Evolutionary conservation across 345 rosid genomes (phyloP).

Genomic region (Eucalyptus coolabah): DNA sequence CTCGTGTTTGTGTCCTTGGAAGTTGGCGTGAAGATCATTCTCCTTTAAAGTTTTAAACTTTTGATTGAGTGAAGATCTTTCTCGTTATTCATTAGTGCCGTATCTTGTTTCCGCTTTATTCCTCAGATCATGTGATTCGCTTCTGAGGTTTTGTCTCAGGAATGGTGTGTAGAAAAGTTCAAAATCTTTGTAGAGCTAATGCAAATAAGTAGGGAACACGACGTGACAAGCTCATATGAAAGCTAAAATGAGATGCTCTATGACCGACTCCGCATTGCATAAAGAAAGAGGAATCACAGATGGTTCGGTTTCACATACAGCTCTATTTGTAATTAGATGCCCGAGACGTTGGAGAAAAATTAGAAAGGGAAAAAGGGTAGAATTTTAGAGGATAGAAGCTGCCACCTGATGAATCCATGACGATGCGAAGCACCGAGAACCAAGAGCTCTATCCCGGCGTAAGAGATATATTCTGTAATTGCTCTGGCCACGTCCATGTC

Average conservation of each 20-base stretch:
- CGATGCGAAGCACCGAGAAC: conserved; percentile 68
- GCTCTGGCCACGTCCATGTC: conserved; percentile 60
- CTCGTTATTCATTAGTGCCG: background rate
- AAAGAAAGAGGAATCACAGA: background rate
- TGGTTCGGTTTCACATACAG: background rate
- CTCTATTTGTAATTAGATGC: background rate
- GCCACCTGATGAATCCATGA: conserved; percentile 63
- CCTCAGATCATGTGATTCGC: background rate
- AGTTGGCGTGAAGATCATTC: background rate
- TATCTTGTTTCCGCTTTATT: background rate
- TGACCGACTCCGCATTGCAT: background rate
- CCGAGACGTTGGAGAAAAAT: background rate
- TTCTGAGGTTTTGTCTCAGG: background rate
- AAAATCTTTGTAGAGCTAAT: background rate
- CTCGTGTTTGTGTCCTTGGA: background rate
- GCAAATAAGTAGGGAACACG: background rate
- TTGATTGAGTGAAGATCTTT: background rate
- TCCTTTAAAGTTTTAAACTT: background rate
- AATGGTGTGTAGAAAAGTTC: background rate
- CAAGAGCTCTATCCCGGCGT: conserved; percentile 61
- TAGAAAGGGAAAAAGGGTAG: background rate
- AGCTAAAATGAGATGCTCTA: background rate
- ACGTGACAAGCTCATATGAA: background rate
- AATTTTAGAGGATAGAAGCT: background rate
- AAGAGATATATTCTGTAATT: conserved; percentile 55